Evolutionary conservation across 805 yeast genomes (phyloP).

Genomic region (Metschnikowia reukaufii): DNA sequence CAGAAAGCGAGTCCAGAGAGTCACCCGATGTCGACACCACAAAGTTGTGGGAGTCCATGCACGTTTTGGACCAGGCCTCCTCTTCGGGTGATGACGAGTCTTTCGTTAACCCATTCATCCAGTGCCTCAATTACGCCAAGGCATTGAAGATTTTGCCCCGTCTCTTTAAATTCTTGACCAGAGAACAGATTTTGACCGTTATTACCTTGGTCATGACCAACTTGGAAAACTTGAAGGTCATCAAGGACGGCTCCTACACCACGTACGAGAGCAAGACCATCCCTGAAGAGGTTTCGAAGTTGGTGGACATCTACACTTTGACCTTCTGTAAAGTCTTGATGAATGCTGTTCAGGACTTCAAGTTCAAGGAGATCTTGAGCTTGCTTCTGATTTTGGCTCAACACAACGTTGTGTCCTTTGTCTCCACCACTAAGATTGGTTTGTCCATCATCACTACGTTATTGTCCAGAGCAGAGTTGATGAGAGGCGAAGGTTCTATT

Average conservation of each 20-base stretch:
- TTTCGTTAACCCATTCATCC: conserved; percentile 76
- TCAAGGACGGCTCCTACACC: conserved; percentile 76
- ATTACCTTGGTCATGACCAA: conserved; percentile 78
- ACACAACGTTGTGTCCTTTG: conserved; percentile 68
- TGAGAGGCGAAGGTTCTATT: conserved; percentile 74
- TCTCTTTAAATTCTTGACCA: conserved; percentile 74
- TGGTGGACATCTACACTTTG: conserved; percentile 74
- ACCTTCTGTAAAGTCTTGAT: conserved; percentile 84
- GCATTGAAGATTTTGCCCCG: conserved; percentile 89
- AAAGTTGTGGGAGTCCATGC: conserved; percentile 74
- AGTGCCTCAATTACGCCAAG: conserved; percentile 79
- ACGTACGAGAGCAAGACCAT: conserved; percentile 51
- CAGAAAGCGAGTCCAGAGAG: conserved; percentile 61
- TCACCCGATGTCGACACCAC: conserved; percentile 36
- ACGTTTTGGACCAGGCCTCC: conserved; percentile 61
- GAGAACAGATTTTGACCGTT: conserved; percentile 74
- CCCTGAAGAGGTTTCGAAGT: conserved; percentile 54
- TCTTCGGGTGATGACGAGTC: conserved; percentile 49
- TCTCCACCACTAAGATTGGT: conserved; percentile 74
- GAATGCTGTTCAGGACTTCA: conserved; percentile 77
- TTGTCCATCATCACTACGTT: conserved; percentile 85
- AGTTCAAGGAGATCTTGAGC: conserved; percentile 75
- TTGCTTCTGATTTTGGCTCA: conserved; percentile 68
- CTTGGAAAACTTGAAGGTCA: conserved; percentile 74
- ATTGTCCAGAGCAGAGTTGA: conserved; percentile 86